Conservation (phyloP, 192 early-diverging fungal species). For the Borealophlyctis nickersoniae region DNA sequence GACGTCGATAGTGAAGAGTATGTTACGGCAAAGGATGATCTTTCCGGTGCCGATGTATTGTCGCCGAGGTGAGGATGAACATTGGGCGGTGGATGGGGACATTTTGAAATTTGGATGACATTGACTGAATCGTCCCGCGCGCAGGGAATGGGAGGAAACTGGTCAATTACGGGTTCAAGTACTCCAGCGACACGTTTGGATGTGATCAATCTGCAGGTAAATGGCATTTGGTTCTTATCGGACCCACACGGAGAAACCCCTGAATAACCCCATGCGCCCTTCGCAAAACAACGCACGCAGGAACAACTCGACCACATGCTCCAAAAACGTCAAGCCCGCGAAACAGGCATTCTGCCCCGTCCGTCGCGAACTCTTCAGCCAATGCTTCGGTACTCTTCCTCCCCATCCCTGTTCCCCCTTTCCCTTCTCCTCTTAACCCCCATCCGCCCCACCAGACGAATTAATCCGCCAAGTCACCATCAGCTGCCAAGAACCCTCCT, state of each 20-base stretch:
- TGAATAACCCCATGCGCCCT: neutral
- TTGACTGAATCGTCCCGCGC: neutral
- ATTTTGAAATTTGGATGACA: too few relatives aligned
- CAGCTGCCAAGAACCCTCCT: constrained; percentile 61
- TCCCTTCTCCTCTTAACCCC: neutral
- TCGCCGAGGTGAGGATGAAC: too few relatives aligned
- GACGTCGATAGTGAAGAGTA: constrained; percentile 98
- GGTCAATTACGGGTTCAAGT: constrained; percentile 64
- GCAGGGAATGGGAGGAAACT: constrained; percentile 61
- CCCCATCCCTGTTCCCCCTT: neutral
- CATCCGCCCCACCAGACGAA: constrained; percentile 44
- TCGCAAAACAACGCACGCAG: constrained; percentile 20
- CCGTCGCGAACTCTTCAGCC: constrained; percentile 58
- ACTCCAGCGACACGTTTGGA: constrained; percentile 59
- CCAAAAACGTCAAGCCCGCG: constrained; percentile 62
- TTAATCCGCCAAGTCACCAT: constrained; percentile 68
- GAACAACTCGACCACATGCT: constrained; percentile 67
- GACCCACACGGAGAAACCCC: neutral
- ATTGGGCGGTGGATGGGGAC: too few relatives aligned
- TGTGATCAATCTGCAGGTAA: constrained; percentile 54
- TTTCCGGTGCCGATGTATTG: constrained; percentile 98
- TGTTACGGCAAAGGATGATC: constrained; percentile 99
- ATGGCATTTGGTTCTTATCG: neutral
- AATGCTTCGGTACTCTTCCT: constrained; percentile 54
- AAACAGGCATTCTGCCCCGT: constrained; percentile 62